Evolutionary conservation across 257 asterid species (phyloP).

Genomic region (Paraleonurus japonicus): DNA sequence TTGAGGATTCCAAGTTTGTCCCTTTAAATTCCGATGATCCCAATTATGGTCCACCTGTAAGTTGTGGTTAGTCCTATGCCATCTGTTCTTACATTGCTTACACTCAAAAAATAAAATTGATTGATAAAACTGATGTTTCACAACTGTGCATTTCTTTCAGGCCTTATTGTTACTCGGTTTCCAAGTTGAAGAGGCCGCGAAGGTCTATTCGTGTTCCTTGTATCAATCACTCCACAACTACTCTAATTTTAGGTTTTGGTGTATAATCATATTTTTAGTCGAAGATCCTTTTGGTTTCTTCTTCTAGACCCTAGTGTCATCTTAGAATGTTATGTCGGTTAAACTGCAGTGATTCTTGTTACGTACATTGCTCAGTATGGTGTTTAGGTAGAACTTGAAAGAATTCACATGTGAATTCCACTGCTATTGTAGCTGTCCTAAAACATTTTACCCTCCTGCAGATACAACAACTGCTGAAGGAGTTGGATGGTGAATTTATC

Average conservation of each 20-base stretch:
- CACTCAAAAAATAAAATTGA: neutral
- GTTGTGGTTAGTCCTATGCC: slow-evolving; percentile 55
- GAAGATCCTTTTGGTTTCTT: neutral
- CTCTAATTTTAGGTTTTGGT: neutral
- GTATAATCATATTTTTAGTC: neutral
- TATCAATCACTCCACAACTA: neutral
- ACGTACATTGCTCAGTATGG: neutral
- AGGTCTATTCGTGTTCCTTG: slow-evolving; percentile 38
- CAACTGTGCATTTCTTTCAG: slow-evolving; percentile 41
- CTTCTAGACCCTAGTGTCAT: neutral
- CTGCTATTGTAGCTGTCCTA: neutral
- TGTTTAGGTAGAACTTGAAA: neutral
- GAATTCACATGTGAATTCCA: neutral
- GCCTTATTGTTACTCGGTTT: slow-evolving; percentile 82
- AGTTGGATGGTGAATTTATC: slow-evolving; percentile 86
- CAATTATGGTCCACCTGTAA: slow-evolving; percentile 91
- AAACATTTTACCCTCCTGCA: slow-evolving; percentile 34
- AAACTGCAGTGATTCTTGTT: neutral
- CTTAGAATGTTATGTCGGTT: neutral
- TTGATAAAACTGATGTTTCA: neutral
- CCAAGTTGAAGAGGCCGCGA: slow-evolving; percentile 63
- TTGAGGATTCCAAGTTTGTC: slow-evolving; percentile 85
- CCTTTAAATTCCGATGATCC: slow-evolving; percentile 70
- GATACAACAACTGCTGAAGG: slow-evolving; percentile 76
- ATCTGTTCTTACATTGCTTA: slow-evolving; percentile 4